Conservation (phyloP, 2,329 filamentous ascomycete genomes). For the Trichoderma afroharzianum region DNA sequence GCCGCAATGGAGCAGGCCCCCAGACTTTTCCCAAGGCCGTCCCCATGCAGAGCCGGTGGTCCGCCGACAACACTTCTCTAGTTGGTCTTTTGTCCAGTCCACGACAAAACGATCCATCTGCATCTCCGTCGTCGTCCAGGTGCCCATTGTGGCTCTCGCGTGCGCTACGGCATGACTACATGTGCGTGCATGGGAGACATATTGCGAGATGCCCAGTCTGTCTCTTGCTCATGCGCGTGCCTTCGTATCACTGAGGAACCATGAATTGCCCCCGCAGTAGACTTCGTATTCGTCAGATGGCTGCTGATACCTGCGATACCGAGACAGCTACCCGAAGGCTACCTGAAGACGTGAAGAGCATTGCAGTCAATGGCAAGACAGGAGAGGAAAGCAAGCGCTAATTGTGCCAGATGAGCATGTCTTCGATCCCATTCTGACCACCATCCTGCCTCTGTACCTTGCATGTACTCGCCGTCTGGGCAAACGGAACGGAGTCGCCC, state of each 20-base stretch:
- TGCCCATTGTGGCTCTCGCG: background rate
- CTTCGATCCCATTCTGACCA: constrained; percentile 4
- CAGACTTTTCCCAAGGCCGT: background rate
- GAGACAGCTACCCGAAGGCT: background rate
- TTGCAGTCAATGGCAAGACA: background rate
- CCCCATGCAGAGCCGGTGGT: constrained; percentile 7
- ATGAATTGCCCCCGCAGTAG: constrained; percentile 18
- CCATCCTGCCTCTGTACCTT: constrained; percentile 6
- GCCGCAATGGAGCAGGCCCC: constrained; percentile 11
- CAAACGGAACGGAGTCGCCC: background rate
- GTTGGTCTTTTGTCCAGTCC: background rate
- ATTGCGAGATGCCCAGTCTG: constrained; percentile 16
- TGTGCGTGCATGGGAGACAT: constrained; percentile 7
- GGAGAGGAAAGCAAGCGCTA: background rate
- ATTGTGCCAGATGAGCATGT: background rate
- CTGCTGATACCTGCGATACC: constrained; percentile 8
- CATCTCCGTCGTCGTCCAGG: background rate
- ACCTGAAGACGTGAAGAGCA: background rate
- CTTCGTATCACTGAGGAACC: constrained; percentile 19
- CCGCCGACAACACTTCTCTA: background rate
- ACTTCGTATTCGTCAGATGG: constrained; percentile 19
- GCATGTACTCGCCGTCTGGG: background rate
- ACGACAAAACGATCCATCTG: background rate
- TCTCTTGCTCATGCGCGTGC: constrained; percentile 4
- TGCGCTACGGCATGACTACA: constrained; percentile 16